These are phyloP conservation scores for Mortierella claussenii DNA, from an alignment of 192 early-diverging fungal genomes.

Conservation along the genomic window DNA sequence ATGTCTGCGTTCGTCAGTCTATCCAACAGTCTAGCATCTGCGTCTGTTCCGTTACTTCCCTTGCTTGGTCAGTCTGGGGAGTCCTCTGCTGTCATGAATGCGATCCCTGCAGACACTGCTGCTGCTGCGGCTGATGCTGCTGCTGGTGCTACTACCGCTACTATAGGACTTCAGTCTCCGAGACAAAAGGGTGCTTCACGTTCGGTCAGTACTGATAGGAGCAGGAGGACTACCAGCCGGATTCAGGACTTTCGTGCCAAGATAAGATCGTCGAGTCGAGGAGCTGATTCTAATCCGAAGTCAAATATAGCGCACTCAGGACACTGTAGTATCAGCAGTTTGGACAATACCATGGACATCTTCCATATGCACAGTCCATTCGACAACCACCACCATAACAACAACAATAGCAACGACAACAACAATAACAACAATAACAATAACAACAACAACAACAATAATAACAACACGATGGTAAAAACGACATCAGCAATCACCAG, in stretches of 20 bases:
- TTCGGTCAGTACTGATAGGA: neutral
- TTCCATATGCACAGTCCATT: neutral
- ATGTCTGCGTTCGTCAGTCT: neutral
- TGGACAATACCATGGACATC: neutral
- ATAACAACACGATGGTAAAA: too few species aligned
- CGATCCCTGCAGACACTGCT: neutral
- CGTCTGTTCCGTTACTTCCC: neutral
- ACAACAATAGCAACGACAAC: too few species aligned
- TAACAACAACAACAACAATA: too few species aligned
- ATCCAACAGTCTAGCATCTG: neutral
- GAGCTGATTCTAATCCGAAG: neutral
- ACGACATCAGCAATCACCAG: too few species aligned
- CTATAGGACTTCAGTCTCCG: too few species aligned
- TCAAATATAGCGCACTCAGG: too few species aligned
- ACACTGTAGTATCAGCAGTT: neutral
- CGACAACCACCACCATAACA: neutral
- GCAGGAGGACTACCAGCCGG: neutral
- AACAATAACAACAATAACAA: too few species aligned
- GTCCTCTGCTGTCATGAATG: neutral
- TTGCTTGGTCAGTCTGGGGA: neutral
- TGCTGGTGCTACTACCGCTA: too few species aligned
- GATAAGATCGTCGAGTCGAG: conserved; percentile 3
- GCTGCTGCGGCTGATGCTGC: too few species aligned
- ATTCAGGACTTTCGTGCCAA: neutral
- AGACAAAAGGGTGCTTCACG: too few species aligned